Conservation (phyloP, 2,329 filamentous ascomycete species). For the Lecanicillium sp. region DNA sequence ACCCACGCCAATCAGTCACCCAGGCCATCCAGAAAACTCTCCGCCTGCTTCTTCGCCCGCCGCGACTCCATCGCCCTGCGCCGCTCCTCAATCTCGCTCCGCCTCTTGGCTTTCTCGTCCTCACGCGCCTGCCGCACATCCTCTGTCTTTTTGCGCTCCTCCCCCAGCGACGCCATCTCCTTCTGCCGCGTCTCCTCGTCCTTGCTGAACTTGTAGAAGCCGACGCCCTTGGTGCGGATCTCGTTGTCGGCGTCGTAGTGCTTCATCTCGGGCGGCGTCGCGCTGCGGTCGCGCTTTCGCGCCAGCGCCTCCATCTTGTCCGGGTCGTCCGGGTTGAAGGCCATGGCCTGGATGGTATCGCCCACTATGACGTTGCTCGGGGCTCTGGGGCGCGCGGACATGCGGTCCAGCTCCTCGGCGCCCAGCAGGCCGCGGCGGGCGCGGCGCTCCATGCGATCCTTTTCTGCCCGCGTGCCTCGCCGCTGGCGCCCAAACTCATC, state of each 20-base stretch:
- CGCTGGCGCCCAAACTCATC: constrained; percentile 90
- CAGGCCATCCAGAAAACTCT: constrained; percentile 63
- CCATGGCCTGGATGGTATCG: constrained; percentile 74
- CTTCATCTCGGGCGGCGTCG: constrained; percentile 70
- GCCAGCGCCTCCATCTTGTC: constrained; percentile 74
- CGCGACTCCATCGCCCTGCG: constrained; percentile 55
- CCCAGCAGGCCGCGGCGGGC: constrained; percentile 44
- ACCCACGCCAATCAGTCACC: too few species aligned
- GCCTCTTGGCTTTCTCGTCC: constrained; percentile 52
- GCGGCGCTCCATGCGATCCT: constrained; percentile 55
- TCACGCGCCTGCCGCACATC: constrained; percentile 49
- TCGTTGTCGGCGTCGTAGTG: constrained; percentile 86
- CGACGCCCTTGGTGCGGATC: constrained; percentile 80
- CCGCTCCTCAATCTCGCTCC: constrained; percentile 57
- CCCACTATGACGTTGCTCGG: constrained; percentile 75
- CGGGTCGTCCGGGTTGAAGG: constrained; percentile 71
- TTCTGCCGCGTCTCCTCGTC: constrained; percentile 58
- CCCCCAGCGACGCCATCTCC: constrained; percentile 72
- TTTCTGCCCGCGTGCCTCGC: constrained; percentile 63
- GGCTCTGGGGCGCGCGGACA: constrained; percentile 60
- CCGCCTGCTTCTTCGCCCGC: constrained; percentile 62
- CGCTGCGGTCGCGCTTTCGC: constrained; percentile 67
- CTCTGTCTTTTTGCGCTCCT: constrained; percentile 64
- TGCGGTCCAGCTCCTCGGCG: constrained; percentile 57
- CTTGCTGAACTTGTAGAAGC: constrained; percentile 83